Base-by-base conservation (phyloP, 805 yeast species). In the Pichia phayaonensis region DNA sequence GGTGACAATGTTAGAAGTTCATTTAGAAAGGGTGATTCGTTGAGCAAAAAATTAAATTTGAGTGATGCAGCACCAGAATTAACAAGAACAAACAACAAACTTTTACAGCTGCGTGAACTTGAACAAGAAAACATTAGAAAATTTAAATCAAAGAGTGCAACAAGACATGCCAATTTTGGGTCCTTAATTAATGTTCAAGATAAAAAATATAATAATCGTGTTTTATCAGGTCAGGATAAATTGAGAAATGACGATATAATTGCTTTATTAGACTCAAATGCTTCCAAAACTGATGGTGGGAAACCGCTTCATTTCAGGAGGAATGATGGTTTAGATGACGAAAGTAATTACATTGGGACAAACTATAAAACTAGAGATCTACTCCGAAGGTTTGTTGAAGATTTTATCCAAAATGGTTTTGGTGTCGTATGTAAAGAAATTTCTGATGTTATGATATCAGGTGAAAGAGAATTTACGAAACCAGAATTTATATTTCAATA, bases 131-230 rank as follows among this genome's bases (percentile, higher is more conserved):
- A 83, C 53, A 79, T 77, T 31, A 58, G 58, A 23, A 52, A 49
- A 29, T 48, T 64, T 3, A 53, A 58, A 27, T 55, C 56, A 24
- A 56, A 59, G 31, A 56, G 53, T 26, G 54, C 61, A 4, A 60
- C 66, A 5, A 75, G 99, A 44, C 99, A 92, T 62, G 90, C 94
- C 2, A 75, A 96, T 47, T 92, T 92, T 70, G 99, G 99, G 0
- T 83, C 97, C 0, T 70, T 90, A 54, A 66, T 90, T 12, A 83
- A 95, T 2, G 72, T 92, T 29, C 81, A 83, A 53, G 78, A 84
- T 20, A 74, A 76, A 23, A 46, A 49, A 4, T 81, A 82, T 48
- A 72, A 80, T 27, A 73, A 70, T 27, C 65, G 86, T 20, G 78
- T 87, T 7, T 76, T 89, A 1, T 76, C 94, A 3, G 94, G 95